Evolutionary conservation across 169 alveolate genomes (phyloP), one percentile per base, ranked within the genome.

Genomic region (Fabrea salina): DNA sequence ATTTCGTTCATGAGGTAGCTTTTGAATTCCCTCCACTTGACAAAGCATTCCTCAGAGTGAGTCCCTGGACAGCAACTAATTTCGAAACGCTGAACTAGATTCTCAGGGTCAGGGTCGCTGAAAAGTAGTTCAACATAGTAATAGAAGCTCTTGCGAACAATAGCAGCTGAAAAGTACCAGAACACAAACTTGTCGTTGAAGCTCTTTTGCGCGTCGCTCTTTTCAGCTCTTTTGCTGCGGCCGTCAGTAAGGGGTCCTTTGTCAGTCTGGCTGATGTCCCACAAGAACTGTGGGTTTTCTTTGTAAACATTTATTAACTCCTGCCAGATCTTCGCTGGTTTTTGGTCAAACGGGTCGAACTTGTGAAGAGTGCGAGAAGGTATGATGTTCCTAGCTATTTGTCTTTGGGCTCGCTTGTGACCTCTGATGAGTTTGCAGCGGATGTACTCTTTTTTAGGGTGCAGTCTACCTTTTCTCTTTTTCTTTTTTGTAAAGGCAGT

Each of bases 231-330:
- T 30, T 64, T 64, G 41, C 35, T 19, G 35, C 41, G 35, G 2
- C 75, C 75, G 41, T 64, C 75, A 35, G 75, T 64, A 25, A 37
- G n/a, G 6, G 75, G 75, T 5, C 75, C 75, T 1, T 33, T 22
- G 8, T 64, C 75, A 1, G 75, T 64, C n/a, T n/a, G n/a, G n/a
- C n/a, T n/a, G n/a, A n/a, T n/a, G n/a, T n/a, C n/a, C n/a, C n/a
- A n/a, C n/a, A n/a, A n/a, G n/a, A n/a, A n/a, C n/a, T n/a, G n/a
- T n/a, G n/a, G n/a, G n/a, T n/a, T n/a, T n/a, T n/a, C n/a, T n/a
- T n/a, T n/a, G n/a, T n/a, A n/a, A n/a, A n/a, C n/a, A n/a, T n/a
- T n/a, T n/a, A n/a, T n/a, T n/a, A n/a, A n/a, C n/a, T n/a, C n/a
- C n/a, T n/a, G n/a, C n/a, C n/a, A n/a, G n/a, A n/a, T n/a, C n/a